phyloP scores from a whole-genome alignment of 2,329 filamentous ascomycete genomes.

The Xylaria sp. region DNA sequence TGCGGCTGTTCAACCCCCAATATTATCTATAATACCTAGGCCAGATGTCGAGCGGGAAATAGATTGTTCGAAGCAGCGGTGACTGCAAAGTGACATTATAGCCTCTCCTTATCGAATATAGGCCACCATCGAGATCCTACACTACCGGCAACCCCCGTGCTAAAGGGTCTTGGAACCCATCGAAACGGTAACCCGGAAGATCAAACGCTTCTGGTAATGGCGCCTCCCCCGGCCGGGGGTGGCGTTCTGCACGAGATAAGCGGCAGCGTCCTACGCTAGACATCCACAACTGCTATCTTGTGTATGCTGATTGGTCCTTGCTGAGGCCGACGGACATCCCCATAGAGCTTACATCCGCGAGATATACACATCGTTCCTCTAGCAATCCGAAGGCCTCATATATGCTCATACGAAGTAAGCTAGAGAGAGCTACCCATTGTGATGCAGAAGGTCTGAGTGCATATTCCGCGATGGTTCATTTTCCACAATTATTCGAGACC shows the following conservation, averaged over 20 bases:
- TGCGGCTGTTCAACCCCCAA: not conserved
- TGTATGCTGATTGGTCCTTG: not conserved
- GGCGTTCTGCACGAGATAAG: not conserved
- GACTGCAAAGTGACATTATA: constrained; percentile 18
- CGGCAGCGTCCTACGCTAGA: not conserved
- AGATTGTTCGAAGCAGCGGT: not conserved
- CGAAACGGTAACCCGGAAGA: constrained; percentile 25
- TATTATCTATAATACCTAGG: too few species aligned
- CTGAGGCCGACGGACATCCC: not conserved
- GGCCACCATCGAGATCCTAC: constrained; percentile 7
- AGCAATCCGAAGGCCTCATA: not conserved
- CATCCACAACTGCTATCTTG: too few species aligned
- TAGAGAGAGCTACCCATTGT: not conserved
- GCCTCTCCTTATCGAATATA: constrained; percentile 21
- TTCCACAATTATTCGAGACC: not conserved
- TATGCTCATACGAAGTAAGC: constrained; percentile 2
- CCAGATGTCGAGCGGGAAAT: not conserved
- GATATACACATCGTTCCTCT: not conserved
- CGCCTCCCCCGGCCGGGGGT: not conserved
- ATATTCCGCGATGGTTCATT: not conserved
- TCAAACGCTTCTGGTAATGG: constrained; percentile 21
- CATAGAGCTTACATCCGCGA: not conserved
- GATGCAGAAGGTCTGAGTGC: not conserved
- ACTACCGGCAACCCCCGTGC: not conserved
- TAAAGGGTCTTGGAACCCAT: constrained; percentile 1